Conservation (phyloP, 2,329 filamentous ascomycete genomes). For the Ophiostoma himal-ulmi region DNA sequence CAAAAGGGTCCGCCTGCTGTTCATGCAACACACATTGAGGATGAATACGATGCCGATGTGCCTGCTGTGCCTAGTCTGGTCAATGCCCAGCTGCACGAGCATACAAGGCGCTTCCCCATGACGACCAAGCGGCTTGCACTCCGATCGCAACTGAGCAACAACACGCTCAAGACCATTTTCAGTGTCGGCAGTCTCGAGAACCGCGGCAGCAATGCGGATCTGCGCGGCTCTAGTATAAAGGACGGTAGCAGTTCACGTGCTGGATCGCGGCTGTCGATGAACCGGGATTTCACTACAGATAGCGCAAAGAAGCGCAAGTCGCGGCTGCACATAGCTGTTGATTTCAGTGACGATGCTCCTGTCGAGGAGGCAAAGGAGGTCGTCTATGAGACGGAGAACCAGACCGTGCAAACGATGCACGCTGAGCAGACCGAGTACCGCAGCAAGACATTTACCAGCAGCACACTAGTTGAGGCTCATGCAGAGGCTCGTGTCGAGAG, state of each 20-base stretch:
- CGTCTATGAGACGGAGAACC: background rate
- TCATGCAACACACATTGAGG: conserved; percentile 31
- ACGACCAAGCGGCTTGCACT: conserved; percentile 36
- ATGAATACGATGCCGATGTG: conserved; percentile 26
- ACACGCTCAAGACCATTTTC: conserved; percentile 46
- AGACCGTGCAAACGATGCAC: background rate
- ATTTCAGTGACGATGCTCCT: conserved; percentile 13
- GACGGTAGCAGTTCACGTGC: background rate
- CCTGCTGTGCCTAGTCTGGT: background rate
- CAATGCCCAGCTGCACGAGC: conserved; percentile 21
- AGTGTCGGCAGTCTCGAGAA: conserved; percentile 44
- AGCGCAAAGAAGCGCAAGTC: conserved; percentile 32
- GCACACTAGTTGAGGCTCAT: background rate
- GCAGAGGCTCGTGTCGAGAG: background rate
- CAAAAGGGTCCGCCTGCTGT: conserved; percentile 18
- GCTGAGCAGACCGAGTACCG: background rate
- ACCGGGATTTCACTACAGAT: background rate
- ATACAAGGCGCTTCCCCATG: conserved; percentile 32
- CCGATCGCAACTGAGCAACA: conserved; percentile 40
- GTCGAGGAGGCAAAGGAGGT: conserved; percentile 13
- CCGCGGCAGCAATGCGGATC: conserved; percentile 24
- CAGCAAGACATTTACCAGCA: background rate
- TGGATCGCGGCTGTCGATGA: background rate
- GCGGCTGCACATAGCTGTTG: conserved; percentile 20
- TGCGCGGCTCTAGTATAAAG: background rate